phyloP scores from a whole-genome alignment of 2,329 filamentous ascomycete genomes.

The Phaeosphaeria sp. region DNA sequence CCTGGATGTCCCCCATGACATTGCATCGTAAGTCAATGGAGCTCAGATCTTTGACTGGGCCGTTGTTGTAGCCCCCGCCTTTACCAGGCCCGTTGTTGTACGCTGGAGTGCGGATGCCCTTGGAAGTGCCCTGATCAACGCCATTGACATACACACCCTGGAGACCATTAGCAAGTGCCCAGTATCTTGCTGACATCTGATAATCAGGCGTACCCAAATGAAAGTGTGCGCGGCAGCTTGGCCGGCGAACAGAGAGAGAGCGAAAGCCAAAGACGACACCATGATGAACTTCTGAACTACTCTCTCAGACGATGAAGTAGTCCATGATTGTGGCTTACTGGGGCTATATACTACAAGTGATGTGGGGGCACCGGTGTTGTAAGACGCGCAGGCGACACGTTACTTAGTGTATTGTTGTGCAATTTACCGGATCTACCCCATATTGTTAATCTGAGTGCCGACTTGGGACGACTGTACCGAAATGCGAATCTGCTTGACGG shows the following conservation, averaged over 20 bases:
- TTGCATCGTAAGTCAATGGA: conserved; percentile 51
- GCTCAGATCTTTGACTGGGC: conserved; percentile 48
- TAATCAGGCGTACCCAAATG: conserved; percentile 27
- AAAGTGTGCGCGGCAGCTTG: conserved; percentile 34
- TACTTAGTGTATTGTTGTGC: conserved; percentile 15
- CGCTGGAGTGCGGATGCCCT: conserved; percentile 36
- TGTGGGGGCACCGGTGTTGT: neutral
- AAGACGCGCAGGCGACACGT: conserved; percentile 3
- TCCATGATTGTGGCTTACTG: neutral
- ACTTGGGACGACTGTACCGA: conserved; percentile 2
- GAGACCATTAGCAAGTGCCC: neutral
- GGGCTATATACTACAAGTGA: neutral
- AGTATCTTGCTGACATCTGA: neutral
- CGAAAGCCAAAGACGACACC: conserved; percentile 13
- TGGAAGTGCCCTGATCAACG: conserved; percentile 37
- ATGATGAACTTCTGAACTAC: conserved; percentile 8
- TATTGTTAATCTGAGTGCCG: conserved; percentile 22
- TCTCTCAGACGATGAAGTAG: neutral
- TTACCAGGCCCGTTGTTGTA: conserved; percentile 45
- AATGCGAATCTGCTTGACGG: conserved; percentile 2
- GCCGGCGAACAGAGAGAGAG: conserved; percentile 23
- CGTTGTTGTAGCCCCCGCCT: conserved; percentile 47
- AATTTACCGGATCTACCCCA: conserved; percentile 28
- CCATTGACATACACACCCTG: conserved; percentile 42
- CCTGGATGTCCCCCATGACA: conserved; percentile 47